Conservation (phyloP, 23 red algal genomes). For the Gracilaria vermiculophylla region DNA sequence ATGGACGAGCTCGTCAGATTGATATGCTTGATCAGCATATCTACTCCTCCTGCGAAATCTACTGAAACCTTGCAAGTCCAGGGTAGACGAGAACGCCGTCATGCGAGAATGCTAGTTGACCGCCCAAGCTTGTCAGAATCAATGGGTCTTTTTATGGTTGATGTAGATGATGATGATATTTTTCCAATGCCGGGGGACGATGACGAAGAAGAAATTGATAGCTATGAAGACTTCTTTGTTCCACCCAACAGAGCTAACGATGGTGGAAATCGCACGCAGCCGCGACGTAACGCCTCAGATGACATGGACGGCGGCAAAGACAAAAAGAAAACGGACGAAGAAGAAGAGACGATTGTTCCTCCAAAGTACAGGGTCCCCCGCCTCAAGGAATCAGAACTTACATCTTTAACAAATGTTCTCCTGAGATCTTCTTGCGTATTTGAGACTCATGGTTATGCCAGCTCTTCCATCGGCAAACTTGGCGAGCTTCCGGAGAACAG, state of each 20-base stretch:
- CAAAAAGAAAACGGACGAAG: slow-evolving; percentile 7
- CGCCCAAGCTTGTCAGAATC: neutral
- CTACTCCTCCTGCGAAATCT: slow-evolving; percentile 6
- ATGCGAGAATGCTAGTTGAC: neutral
- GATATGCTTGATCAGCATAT: slow-evolving; percentile 9
- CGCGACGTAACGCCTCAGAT: neutral
- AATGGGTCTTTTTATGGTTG: slow-evolving; percentile 6
- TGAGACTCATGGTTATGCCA: slow-evolving; percentile 28
- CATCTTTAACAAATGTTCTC: slow-evolving; percentile 40
- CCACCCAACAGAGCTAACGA: neutral
- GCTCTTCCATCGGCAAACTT: slow-evolving; percentile 11
- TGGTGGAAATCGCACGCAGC: neutral
- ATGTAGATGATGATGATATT: slow-evolving; percentile 33
- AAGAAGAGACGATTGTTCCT: slow-evolving; percentile 9
- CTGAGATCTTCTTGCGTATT: slow-evolving; percentile 26
- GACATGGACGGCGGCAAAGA: slow-evolving; percentile 8
- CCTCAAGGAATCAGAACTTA: slow-evolving; percentile 32
- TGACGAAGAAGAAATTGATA: slow-evolving; percentile 37
- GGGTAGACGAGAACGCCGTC: neutral
- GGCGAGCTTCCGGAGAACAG: slow-evolving; percentile 34
- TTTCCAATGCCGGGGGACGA: neutral
- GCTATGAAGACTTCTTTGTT: slow-evolving; percentile 11
- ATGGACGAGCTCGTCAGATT: slow-evolving; percentile 44
- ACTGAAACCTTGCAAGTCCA: neutral
- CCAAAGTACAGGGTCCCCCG: slow-evolving; percentile 32